Evolutionary conservation across 768 basidiomycete genomes (phyloP).

Genomic region (Megacollybia marginata): DNA sequence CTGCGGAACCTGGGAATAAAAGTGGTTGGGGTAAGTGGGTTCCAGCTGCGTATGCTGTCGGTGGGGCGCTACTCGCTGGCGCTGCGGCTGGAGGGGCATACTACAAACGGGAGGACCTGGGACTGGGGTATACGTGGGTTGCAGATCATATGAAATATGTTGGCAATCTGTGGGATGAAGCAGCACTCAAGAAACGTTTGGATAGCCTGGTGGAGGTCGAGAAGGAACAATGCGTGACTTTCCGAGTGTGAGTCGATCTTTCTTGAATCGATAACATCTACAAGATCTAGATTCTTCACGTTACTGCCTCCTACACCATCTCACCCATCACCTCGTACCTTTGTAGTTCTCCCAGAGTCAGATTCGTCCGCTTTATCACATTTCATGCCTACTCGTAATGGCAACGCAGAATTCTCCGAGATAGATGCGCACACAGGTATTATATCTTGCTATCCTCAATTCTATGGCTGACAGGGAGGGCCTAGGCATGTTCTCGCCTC

Average conservation of each 20-base stretch:
- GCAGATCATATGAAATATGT: slow-evolving; percentile 90
- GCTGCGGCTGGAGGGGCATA: slow-evolving; percentile 84
- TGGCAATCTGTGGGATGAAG: slow-evolving; percentile 77
- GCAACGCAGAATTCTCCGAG: slow-evolving; percentile 57
- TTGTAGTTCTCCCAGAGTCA: slow-evolving; percentile 65
- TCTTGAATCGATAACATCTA: not conserved
- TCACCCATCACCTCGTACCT: slow-evolving; percentile 56
- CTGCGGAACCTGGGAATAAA: slow-evolving; percentile 5
- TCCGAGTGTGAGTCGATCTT: slow-evolving; percentile 53
- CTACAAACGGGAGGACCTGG: slow-evolving; percentile 70
- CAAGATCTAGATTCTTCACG: slow-evolving; percentile 64
- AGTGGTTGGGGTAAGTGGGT: slow-evolving; percentile 56
- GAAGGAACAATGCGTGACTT: slow-evolving; percentile 54
- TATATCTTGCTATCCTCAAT: no score
- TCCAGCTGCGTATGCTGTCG: slow-evolving; percentile 63
- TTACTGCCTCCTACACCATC: slow-evolving; percentile 59
- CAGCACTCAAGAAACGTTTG: slow-evolving; percentile 51
- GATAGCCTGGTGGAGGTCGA: slow-evolving; percentile 56
- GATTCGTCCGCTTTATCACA: slow-evolving; percentile 37
- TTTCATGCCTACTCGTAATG: slow-evolving; percentile 64
- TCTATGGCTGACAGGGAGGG: no score
- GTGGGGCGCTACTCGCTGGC: slow-evolving; percentile 70
- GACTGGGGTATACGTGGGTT: slow-evolving; percentile 63
- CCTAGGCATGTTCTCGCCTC: slow-evolving; percentile 67
- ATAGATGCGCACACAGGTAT: slow-evolving; percentile 68